Evolutionary conservation across 1,284 basidiomycete genomes (phyloP).

Genomic region (Cryptococcus floricola): DNA sequence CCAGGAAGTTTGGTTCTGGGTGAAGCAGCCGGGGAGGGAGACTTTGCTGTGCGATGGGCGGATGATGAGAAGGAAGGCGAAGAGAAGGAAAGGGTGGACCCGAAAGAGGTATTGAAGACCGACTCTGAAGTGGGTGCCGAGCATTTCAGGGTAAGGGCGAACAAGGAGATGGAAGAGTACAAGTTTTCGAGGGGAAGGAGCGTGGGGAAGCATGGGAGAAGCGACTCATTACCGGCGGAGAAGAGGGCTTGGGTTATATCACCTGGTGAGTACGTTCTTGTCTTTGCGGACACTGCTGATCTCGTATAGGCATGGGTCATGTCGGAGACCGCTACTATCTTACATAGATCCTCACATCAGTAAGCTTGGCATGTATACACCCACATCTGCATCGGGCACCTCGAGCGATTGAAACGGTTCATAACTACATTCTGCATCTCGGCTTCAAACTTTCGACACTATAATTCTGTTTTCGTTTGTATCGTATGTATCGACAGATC

Average conservation of each 20-base stretch:
- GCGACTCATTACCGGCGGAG: slow-evolving; percentile 11
- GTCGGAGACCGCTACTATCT: slow-evolving; percentile 42
- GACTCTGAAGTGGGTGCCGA: slow-evolving; percentile 10
- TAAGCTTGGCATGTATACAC: neutral
- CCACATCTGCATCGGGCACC: neutral
- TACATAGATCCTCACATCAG: slow-evolving; percentile 5
- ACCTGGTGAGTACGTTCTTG: slow-evolving; percentile 27
- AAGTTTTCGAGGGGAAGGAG: slow-evolving; percentile 20
- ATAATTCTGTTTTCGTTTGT: too few species aligned
- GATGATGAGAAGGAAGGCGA: slow-evolving; percentile 32
- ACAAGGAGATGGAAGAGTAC: slow-evolving; percentile 19
- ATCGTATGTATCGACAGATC: too few species aligned
- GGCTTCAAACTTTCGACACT: too few species aligned
- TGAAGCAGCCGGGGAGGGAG: slow-evolving; percentile 40
- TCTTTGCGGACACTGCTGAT: neutral
- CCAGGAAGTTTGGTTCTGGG: slow-evolving; percentile 22
- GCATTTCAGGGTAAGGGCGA: slow-evolving; percentile 17
- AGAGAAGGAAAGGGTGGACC: slow-evolving; percentile 33
- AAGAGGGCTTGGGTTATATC: slow-evolving; percentile 47
- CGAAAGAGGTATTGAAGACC: slow-evolving; percentile 11
- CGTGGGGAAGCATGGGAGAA: slow-evolving; percentile 5
- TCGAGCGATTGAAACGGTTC: too few species aligned
- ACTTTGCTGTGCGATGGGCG: slow-evolving; percentile 31
- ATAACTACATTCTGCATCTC: too few species aligned
- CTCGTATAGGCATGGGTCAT: slow-evolving; percentile 38